Evolutionary conservation across 1,284 basidiomycete genomes (phyloP).

Genomic region (Cutaneotrichosporon cyanovorans): DNA sequence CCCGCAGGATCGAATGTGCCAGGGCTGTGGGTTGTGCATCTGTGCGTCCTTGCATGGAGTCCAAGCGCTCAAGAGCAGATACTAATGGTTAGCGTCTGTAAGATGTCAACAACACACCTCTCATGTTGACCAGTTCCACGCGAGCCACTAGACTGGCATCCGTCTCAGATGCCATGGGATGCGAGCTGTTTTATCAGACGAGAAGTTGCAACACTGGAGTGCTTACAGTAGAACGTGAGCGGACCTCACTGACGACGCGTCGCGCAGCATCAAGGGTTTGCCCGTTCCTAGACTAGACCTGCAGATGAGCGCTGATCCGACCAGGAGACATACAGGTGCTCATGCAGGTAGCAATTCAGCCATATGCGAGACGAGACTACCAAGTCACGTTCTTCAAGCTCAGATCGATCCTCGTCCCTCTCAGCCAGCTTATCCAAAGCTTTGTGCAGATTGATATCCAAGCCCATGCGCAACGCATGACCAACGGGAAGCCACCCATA

Average conservation of each 20-base stretch:
- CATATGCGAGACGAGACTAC: constrained; percentile 86
- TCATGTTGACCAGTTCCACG: constrained; percentile 79
- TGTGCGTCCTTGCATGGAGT: constrained; percentile 75
- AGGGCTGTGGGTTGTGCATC: constrained; percentile 75
- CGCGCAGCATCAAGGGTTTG: constrained; percentile 76
- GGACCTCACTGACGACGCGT: constrained; percentile 75
- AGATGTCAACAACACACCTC: constrained; percentile 20
- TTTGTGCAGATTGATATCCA: constrained; percentile 83
- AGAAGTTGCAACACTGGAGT: not conserved
- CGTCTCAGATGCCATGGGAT: constrained; percentile 76
- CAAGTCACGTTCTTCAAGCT: constrained; percentile 78
- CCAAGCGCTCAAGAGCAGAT: constrained; percentile 80
- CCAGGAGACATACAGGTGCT: constrained; percentile 32
- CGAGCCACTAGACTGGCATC: constrained; percentile 79
- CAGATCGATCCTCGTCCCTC: constrained; percentile 51
- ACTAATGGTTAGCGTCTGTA: constrained; percentile 48
- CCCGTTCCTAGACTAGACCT: constrained; percentile 87
- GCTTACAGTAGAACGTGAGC: constrained; percentile 63
- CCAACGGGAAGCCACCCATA: constrained; percentile 82
- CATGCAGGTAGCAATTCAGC: constrained; percentile 68
- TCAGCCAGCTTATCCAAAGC: constrained; percentile 77
- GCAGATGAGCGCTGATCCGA: constrained; percentile 5
- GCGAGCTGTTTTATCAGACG: constrained; percentile 44
- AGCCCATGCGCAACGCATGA: constrained; percentile 87
- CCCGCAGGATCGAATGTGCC: constrained; percentile 72